Conservation (phyloP, 2,329 filamentous ascomycete genomes). For the Talaromyces atroroseus region DNA sequence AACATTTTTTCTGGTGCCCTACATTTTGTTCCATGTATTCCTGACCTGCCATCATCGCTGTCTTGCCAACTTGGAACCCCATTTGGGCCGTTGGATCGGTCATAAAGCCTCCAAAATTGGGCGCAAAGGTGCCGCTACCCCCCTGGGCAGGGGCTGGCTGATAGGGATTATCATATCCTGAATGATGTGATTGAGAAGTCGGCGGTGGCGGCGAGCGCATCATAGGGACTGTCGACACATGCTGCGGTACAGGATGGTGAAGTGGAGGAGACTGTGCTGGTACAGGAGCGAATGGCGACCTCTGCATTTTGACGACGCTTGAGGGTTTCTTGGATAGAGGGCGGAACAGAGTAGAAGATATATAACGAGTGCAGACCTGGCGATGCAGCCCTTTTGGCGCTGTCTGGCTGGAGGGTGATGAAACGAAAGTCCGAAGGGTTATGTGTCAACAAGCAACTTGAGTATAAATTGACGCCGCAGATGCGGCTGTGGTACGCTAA, state of each 20-base stretch:
- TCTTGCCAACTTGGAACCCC: slow-evolving; percentile 89
- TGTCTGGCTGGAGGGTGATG: not conserved
- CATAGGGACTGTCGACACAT: slow-evolving; percentile 96
- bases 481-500: not conserved
- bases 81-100: slow-evolving; percentile 93
- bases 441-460: slow-evolving; percentile 6
- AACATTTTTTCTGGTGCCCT: slow-evolving; percentile 27
- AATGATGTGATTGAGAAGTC: slow-evolving; percentile 60
- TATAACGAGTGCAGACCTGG: not conserved
- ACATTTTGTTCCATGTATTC: slow-evolving; percentile 96
- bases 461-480: not conserved
- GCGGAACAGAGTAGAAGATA: not conserved
- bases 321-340: not conserved
- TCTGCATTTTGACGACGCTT: slow-evolving; percentile 61
- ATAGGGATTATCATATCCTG: slow-evolving; percentile 47
- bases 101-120: slow-evolving; percentile 85
- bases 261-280: slow-evolving; percentile 78
- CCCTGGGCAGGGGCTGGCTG: slow-evolving; percentile 40
- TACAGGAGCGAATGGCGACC: slow-evolving; percentile 70
- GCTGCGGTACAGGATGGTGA: slow-evolving; percentile 94
- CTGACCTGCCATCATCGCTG: slow-evolving; percentile 82
- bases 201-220: slow-evolving; percentile 90
- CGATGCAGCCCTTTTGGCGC: not conserved
- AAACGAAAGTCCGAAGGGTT: not conserved
- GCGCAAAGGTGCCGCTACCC: slow-evolving; percentile 39